Evolutionary conservation across 768 basidiomycete species (phyloP).

Genomic region (Rhizopogon vulgaris): DNA sequence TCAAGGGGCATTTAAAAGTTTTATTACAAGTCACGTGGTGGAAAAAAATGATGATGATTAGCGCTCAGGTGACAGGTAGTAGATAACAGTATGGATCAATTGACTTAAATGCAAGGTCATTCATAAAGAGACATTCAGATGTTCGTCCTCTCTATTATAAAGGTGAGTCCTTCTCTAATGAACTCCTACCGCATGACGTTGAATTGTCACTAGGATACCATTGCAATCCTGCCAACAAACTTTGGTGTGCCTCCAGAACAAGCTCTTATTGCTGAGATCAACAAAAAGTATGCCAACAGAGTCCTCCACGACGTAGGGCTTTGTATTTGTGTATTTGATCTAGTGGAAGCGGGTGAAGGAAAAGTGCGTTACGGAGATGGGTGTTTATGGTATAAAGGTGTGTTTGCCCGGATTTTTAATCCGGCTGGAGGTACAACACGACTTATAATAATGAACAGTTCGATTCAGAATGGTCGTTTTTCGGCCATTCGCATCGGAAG

Average conservation of each 20-base stretch:
- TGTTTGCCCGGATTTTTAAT: conserved; percentile 11
- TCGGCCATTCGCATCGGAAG: conserved; percentile 85
- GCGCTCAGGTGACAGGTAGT: neutral
- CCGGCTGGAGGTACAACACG: no score
- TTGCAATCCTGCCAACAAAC: conserved; percentile 82
- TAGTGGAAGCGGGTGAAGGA: conserved; percentile 82
- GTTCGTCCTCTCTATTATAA: conserved; percentile 44
- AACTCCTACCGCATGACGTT: neutral
- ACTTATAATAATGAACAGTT: conserved; percentile 37
- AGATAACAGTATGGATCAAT: neutral
- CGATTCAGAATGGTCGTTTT: conserved; percentile 89
- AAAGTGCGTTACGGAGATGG: conserved; percentile 95
- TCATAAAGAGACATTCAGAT: conserved; percentile 9
- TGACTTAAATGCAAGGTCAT: neutral
- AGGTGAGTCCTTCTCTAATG: conserved; percentile 16
- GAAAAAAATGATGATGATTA: neutral
- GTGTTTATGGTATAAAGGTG: conserved; percentile 90
- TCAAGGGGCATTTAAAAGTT: neutral
- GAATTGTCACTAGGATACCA: conserved; percentile 61
- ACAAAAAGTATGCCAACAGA: conserved; percentile 94
- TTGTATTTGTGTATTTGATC: conserved; percentile 85
- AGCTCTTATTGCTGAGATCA: conserved; percentile 79
- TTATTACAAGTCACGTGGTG: neutral
- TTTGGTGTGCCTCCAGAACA: conserved; percentile 75
- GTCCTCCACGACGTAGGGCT: conserved; percentile 88